phyloP scores from a whole-genome alignment of 768 basidiomycete genomes.

The Strobilomyces echinocephalus region DNA sequence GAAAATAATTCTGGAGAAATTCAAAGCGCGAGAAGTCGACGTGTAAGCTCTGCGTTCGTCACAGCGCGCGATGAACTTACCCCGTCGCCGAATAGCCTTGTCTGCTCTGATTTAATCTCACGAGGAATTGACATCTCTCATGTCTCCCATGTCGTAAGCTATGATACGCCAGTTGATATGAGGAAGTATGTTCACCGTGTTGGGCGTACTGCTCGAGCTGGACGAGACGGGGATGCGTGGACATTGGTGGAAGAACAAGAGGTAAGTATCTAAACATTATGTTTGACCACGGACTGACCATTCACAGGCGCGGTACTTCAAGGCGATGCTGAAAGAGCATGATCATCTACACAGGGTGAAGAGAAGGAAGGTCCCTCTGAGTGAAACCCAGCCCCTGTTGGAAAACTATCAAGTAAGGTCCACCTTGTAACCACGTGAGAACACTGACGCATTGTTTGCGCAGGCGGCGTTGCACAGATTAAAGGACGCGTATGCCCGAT shows the following conservation, averaged over 20 bases:
- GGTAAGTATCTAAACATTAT: constrained; percentile 34
- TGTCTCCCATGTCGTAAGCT: constrained; percentile 90
- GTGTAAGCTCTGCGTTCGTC: constrained; percentile 49
- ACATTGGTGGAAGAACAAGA: constrained; percentile 93
- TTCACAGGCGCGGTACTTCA: constrained; percentile 79
- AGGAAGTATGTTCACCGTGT: constrained; percentile 97
- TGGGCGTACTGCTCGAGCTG: constrained; percentile 93
- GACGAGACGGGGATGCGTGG: constrained; percentile 86
- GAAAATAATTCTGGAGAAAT: constrained; percentile 70
- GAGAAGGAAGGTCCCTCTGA: constrained; percentile 58
- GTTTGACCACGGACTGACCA: background rate
- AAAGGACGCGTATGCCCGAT: constrained; percentile 26
- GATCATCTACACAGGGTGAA: constrained; percentile 68
- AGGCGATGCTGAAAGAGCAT: constrained; percentile 68
- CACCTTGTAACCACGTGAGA: background rate
- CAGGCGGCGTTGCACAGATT: constrained; percentile 17
- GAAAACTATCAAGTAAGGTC: constrained; percentile 63
- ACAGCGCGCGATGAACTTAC: constrained; percentile 1
- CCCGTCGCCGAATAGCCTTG: constrained; percentile 49
- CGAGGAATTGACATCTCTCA: constrained; percentile 93
- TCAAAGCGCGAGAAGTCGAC: constrained; percentile 75
- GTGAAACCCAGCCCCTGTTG: constrained; percentile 51
- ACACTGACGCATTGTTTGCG: background rate
- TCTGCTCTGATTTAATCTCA: constrained; percentile 96
- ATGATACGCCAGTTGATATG: constrained; percentile 96